Evolutionary conservation across 2,329 filamentous ascomycete genomes (phyloP).

Genomic region (Fusarium sp.): DNA sequence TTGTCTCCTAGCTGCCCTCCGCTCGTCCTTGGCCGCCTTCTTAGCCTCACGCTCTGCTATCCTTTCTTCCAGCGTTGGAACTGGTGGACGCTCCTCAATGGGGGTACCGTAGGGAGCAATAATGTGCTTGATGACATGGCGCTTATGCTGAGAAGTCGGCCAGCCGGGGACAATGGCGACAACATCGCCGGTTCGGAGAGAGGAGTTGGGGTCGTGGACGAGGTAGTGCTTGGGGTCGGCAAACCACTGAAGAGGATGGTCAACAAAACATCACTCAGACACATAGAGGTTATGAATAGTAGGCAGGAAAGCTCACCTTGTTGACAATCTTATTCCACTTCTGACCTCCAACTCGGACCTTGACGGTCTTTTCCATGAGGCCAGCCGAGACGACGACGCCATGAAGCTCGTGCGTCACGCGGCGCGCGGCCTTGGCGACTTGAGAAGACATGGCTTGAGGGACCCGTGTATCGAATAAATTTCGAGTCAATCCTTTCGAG

Average conservation of each 20-base stretch:
- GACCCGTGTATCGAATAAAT: conserved; percentile 1
- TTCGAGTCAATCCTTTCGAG: not conserved
- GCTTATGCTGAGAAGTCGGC: conserved; percentile 73
- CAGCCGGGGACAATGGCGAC: conserved; percentile 75
- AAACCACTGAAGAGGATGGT: conserved; percentile 59
- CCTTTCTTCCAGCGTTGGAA: conserved; percentile 73
- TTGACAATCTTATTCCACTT: conserved; percentile 78
- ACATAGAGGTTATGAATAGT: not conserved
- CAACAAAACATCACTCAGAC: not conserved
- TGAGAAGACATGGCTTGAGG: conserved; percentile 50
- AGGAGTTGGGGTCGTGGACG: conserved; percentile 82
- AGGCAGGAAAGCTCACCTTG: conserved; percentile 65
- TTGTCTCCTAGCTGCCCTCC: conserved; percentile 53
- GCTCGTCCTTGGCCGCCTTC: conserved; percentile 66
- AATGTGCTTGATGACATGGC: conserved; percentile 80
- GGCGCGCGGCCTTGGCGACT: conserved; percentile 54
- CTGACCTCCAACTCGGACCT: conserved; percentile 77
- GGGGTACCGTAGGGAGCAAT: conserved; percentile 74
- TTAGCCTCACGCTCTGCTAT: conserved; percentile 64
- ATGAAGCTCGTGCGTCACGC: conserved; percentile 62
- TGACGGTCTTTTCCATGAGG: conserved; percentile 81
- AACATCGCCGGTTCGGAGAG: conserved; percentile 78
- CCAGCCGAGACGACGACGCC: conserved; percentile 83
- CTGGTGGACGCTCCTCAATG: conserved; percentile 70
- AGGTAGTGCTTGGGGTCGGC: conserved; percentile 72